A percentile compares a stretch with the other conserved stretches of the same genome.
phyloP scores from a whole-genome alignment of 2,329 filamentous ascomycete genomes.

The Stemphylium beticola region DNA sequence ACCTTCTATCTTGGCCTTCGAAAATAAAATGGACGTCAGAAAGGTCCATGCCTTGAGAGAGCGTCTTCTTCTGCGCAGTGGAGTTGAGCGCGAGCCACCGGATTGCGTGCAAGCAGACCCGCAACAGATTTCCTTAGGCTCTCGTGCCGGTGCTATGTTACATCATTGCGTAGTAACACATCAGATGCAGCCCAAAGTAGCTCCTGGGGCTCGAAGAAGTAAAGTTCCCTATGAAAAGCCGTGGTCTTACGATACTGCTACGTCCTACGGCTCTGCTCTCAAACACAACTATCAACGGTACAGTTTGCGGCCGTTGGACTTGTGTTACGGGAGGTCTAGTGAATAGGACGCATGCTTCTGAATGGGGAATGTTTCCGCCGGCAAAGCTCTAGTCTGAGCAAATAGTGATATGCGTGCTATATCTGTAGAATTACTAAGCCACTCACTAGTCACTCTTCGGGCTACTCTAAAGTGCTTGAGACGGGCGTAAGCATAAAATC shows the following conservation, averaged over 20 bases:
- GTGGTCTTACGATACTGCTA: neutral
- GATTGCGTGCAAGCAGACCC: too few species aligned
- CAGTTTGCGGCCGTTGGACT: neutral
- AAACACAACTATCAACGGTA: neutral
- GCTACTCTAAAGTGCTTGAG: too few species aligned
- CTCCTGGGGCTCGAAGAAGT: too few species aligned
- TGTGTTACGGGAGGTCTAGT: neutral
- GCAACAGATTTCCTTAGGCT: too few species aligned
- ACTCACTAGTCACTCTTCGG: neutral
- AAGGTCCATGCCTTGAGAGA: too few species aligned
- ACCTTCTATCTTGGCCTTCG: too few species aligned
- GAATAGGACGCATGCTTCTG: neutral
- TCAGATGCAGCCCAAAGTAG: too few species aligned
- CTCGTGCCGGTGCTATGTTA: too few species aligned
- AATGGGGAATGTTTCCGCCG: neutral
- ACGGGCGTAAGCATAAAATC: neutral
- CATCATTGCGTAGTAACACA: too few species aligned
- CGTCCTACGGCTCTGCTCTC: neutral
- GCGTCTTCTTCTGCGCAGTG: neutral
- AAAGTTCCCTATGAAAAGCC: neutral
- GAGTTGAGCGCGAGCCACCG: too few species aligned
- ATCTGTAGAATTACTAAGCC: constrained; percentile 1
- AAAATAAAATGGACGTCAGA: too few species aligned
- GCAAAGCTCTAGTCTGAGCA: neutral
- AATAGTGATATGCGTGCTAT: neutral